Percentiles rank a stretch among this genome's conserved stretches.
phyloP scores from a whole-genome alignment of 176 grass and related monocot genomes.

The Calamus simplicifolius region DNA sequence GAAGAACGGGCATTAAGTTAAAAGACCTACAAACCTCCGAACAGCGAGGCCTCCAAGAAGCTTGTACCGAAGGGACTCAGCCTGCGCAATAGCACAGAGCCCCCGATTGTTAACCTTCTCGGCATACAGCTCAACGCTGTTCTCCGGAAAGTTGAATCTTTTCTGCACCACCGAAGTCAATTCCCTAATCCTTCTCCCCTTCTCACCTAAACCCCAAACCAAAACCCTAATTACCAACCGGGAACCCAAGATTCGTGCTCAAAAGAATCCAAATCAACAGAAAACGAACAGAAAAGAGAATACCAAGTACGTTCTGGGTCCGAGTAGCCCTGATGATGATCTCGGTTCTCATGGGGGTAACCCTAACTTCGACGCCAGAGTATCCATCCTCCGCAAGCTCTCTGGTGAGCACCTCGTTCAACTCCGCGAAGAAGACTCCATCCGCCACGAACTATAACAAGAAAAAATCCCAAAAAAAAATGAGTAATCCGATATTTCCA shows the following conservation, averaged over 20 bases:
- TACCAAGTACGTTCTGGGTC: conserved; percentile 1
- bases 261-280: not conserved
- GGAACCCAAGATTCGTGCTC: not conserved
- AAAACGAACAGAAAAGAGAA: not conserved
- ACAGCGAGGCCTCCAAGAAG: conserved; percentile 12
- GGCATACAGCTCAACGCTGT: conserved; percentile 19
- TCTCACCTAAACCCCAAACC: conserved; percentile 15
- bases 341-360: not conserved
- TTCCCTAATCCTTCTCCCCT: conserved; percentile 20
- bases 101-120: conserved; percentile 26
- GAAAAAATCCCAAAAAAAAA: not conserved
- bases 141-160: conserved; percentile 24
- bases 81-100: conserved; percentile 5
- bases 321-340: conserved; percentile 2
- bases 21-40: not conserved
- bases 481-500: too few relatives aligned
- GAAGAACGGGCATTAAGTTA: not conserved
- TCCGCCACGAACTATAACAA: conserved; percentile 15
- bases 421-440: conserved; percentile 24
- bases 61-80: conserved; percentile 12
- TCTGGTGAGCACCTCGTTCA: conserved; percentile 22
- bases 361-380: not conserved
- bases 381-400: conserved; percentile 24
- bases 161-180: conserved; percentile 24
- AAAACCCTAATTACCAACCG: not conserved